Base-by-base conservation (phyloP, 2,329 filamentous ascomycete genomes). In the Venturia aucupariae region DNA sequence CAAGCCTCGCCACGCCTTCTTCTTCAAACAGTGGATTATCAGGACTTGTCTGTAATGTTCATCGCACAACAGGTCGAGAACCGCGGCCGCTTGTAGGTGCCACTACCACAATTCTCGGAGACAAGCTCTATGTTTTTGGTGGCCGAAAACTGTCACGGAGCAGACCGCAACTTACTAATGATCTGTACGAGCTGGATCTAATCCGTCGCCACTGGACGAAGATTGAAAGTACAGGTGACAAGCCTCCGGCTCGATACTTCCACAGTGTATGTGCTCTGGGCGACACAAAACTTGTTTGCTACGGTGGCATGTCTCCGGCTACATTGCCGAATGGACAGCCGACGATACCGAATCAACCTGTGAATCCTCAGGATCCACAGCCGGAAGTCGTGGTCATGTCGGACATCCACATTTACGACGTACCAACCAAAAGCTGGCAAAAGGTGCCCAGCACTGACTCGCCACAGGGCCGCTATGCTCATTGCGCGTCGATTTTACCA, bases 341-440 rank as follows among this genome's bases (percentile, higher is more conserved):
- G 42, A 70, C 74, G 6, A 68, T 71, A 27, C 75, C 72, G 70
- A 51, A 77, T 78, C 64, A 71, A 65, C 75, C 76, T 57, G 72
- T 73, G 11, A 71, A 69, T 35, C 68, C 72, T 0, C 75, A 79
- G 65, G 89, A 92, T 67, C 80, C 86, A 64, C 89, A 92, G 69
- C 86, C 91, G 44, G 92, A 97, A 71, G 90, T 97, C 4, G 88
- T 92, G 1, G 94, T 97, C 65, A 97, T 99, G 92, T 97, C 93
- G 7, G 94, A 99, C 76, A 91, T 97, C 64, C 90, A 97, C 75
- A 90, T 99, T 39, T 97, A 91, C 75, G 93, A 99, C 74, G 90
- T 94, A 1, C 82, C 85, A 0, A 89, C 88, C 0, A 87, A 84
- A 70, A 88, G 83, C 60, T 99, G 94, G 94, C 93, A 90, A 24